A percentile compares a stretch with the other conserved stretches of the same genome.
Conservation (phyloP, 345 rosid species). For the Camelina neglecta region DNA sequence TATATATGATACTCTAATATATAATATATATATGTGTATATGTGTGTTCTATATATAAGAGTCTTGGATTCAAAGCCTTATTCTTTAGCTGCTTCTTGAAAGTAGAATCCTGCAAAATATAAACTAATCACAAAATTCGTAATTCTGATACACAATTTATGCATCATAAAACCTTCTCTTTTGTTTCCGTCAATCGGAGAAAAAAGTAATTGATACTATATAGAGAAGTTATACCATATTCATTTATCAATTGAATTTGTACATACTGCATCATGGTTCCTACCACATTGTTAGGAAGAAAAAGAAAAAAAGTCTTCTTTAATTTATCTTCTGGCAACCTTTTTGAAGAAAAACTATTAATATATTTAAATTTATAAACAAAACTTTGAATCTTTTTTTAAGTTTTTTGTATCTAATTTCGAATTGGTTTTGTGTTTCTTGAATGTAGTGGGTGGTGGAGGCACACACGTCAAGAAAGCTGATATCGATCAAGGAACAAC, state of each 20-base stretch:
- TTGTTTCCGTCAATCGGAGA: neutral
- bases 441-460: slow-evolving; percentile 33
- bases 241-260: slow-evolving; percentile 15
- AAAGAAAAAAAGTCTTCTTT: neutral
- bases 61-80: slow-evolving; percentile 5
- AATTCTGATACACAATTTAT: neutral
- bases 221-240: slow-evolving; percentile 12
- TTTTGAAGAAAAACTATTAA: neutral
- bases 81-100: slow-evolving; percentile 20
- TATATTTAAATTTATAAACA: neutral
- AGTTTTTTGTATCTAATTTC: neutral
- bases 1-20: neutral
- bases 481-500: slow-evolving; percentile 32
- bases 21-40: neutral
- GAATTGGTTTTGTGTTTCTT: slow-evolving; percentile 6
- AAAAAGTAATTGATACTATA: neutral
- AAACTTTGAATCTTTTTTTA: neutral
- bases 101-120: neutral
- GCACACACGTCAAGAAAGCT: slow-evolving; percentile 42
- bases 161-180: neutral
- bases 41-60: neutral
- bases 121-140: slow-evolving; percentile 3
- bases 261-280: slow-evolving; percentile 24
- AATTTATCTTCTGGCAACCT: neutral
- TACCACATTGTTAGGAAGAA: slow-evolving; percentile 23